Evolutionary conservation across 306 rosid species (phyloP).

Genomic region (Oxytropis ochrocephala): DNA sequence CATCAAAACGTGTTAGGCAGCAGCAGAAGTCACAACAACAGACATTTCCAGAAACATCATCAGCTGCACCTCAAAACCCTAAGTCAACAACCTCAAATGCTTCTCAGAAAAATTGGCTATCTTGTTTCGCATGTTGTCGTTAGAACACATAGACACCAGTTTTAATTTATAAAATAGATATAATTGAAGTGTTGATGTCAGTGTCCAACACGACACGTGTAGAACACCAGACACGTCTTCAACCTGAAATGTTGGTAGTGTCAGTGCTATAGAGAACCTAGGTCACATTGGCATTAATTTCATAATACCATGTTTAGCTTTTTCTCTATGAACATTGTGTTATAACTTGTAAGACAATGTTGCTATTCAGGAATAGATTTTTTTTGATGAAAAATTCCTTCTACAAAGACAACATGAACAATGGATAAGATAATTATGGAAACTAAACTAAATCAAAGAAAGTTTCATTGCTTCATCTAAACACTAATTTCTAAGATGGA

Average conservation of each 20-base stretch:
- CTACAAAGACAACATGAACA: background rate
- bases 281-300: too few relatives aligned
- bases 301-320: too few relatives aligned
- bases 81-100: background rate
- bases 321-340: too few relatives aligned
- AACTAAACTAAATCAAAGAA: background rate
- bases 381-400: background rate
- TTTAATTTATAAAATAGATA: too few relatives aligned
- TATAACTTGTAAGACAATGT: too few relatives aligned
- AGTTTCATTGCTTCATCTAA: background rate
- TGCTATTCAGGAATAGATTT: background rate
- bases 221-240: too few relatives aligned
- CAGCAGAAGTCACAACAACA: background rate
- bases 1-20: conserved; percentile 23
- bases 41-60: conserved; percentile 19
- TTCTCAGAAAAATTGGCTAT: conserved; percentile 30
- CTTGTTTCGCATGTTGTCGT: conserved; percentile 54
- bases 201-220: too few relatives aligned
- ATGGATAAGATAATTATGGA: background rate
- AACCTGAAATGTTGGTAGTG: too few relatives aligned
- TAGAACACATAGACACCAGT: too few relatives aligned
- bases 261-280: too few relatives aligned
- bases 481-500: background rate
- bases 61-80: conserved; percentile 13
- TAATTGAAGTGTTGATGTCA: too few relatives aligned